Evolutionary conservation across 2,329 filamentous ascomycete species (phyloP), one percentile per base, ranked within the genome.

Genomic region (Pseudogymnoascus sp.): DNA sequence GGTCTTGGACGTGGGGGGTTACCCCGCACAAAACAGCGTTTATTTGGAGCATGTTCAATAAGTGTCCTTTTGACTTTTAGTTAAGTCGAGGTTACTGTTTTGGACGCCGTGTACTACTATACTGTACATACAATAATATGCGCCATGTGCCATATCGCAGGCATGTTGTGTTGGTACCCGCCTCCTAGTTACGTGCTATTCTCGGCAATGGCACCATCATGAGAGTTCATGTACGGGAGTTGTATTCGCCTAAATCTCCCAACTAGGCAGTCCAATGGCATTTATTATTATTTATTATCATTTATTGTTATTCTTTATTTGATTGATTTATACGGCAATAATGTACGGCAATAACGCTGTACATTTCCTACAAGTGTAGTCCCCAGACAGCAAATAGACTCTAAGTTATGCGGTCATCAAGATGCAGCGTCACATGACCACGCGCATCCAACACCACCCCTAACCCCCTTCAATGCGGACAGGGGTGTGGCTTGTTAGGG

Each of bases 191-290:
- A 56, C 50, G 50, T 56, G 50, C 50, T 56, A 56, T 56, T 56
- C 50, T 56, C 50, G 50, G 29, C 50, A 15, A 56, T 56, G 19
- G 50, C 50, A 56, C 50, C 50, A 56, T 56, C 50, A 56, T 56
- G 50, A 56, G 29, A 56, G 50, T 56, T 56, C 50, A 56, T 56
- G 50, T 15, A 21, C n/a, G 50, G 29, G 4, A n/a, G 50, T 56
- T 21, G 11, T 33, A 7, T 21, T 17, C 29, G 50, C 29, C 17
- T 35, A 56, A 33, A 33, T 35, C 50, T n/a, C 50, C 29, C 17
- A 13, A 33, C 29, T 56, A 33, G 29, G 29, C 5, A 56, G 11
- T 56, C 10, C 50, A 56, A 33, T 17, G 19, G 7, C 19, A n/a
- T 31, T 31, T 33, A 33, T 33, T 33, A 33, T 33, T 11, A n/a